Evolutionary conservation across 1,139 yeast species (phyloP).

Genomic region (Scheffersomyces stambukii): DNA sequence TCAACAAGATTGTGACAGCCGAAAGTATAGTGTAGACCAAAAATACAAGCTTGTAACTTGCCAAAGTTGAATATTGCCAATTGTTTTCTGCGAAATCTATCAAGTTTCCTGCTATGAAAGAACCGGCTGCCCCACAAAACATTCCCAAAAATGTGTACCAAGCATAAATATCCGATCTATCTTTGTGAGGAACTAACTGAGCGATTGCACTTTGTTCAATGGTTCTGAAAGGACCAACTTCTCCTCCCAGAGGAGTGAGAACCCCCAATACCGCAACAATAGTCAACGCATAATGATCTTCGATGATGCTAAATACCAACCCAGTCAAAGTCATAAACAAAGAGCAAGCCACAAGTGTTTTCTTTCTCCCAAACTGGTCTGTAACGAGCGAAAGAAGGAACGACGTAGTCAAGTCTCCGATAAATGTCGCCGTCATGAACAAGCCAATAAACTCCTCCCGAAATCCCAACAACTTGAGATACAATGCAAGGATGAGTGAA

Average conservation of each 20-base stretch:
- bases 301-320: constrained; percentile 18
- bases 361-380: constrained; percentile 32
- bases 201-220: constrained; percentile 40
- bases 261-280: constrained; percentile 29
- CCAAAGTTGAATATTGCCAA: constrained; percentile 15
- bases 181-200: constrained; percentile 22
- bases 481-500: constrained; percentile 36
- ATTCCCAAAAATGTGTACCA: constrained; percentile 41
- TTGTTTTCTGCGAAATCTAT: constrained; percentile 19
- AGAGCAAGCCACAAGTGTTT: constrained; percentile 25
- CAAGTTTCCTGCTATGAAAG: constrained; percentile 26
- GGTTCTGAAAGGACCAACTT: constrained; percentile 41
- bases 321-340: constrained; percentile 29
- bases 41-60: constrained; percentile 30
- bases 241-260: constrained; percentile 41
- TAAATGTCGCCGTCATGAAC: constrained; percentile 33
- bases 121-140: constrained; percentile 35
- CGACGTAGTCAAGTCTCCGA: constrained; percentile 36
- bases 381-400: constrained; percentile 29
- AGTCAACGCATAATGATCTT: constrained; percentile 20
- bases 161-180: constrained; percentile 38
- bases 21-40: constrained; percentile 20
- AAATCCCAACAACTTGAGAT: constrained; percentile 27
- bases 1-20: constrained; percentile 15
- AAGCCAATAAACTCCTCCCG: constrained; percentile 30